A percentile compares a stretch with the other conserved stretches of the same genome.
These are phyloP conservation scores for Lentithecium fluviatile DNA, from an alignment of 495 filamentous ascomycete species.

Conservation along the genomic window DNA sequence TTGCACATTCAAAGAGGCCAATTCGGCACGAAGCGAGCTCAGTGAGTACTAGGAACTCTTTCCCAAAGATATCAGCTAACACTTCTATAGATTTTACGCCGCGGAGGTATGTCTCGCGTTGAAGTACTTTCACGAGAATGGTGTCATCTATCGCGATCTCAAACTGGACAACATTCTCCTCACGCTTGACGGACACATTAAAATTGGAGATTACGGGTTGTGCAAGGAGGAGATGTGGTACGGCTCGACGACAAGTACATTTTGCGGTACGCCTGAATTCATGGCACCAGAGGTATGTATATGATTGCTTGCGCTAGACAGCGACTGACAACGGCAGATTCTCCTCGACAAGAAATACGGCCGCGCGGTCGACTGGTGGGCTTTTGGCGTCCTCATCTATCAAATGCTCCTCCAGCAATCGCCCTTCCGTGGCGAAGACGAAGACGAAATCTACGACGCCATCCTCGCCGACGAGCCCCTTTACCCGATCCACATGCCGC, in stretches of 20 bases:
- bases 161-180: conserved; percentile 99
- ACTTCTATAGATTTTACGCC: conserved; percentile 79
- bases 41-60: conserved; percentile 59
- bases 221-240: conserved; percentile 99
- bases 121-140: conserved; percentile 99
- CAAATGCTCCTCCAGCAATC: conserved; percentile 99
- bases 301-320: not conserved
- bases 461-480: conserved; percentile 97
- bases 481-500: conserved; percentile 98
- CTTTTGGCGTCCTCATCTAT: conserved; percentile 99
- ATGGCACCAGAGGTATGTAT: conserved; percentile 90
- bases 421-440: conserved; percentile 97
- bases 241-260: conserved; percentile 92
- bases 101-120: conserved; percentile 95
- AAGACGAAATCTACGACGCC: conserved; percentile 99
- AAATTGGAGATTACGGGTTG: conserved; percentile 96
- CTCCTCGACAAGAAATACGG: conserved; percentile 98
- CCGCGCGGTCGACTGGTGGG: conserved; percentile 99
- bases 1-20: conserved; percentile 96
- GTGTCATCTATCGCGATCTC: conserved; percentile 98
- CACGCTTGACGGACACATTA: conserved; percentile 95
- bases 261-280: conserved; percentile 98
- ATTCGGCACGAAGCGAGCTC: conserved; percentile 92
- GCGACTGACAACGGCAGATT: conserved; percentile 59
- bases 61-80: not conserved